Evolutionary conservation across 2,329 filamentous ascomycete genomes (phyloP), one percentile per base, ranked within the genome.

Genomic region (Rhytidhysteron rufulum): DNA sequence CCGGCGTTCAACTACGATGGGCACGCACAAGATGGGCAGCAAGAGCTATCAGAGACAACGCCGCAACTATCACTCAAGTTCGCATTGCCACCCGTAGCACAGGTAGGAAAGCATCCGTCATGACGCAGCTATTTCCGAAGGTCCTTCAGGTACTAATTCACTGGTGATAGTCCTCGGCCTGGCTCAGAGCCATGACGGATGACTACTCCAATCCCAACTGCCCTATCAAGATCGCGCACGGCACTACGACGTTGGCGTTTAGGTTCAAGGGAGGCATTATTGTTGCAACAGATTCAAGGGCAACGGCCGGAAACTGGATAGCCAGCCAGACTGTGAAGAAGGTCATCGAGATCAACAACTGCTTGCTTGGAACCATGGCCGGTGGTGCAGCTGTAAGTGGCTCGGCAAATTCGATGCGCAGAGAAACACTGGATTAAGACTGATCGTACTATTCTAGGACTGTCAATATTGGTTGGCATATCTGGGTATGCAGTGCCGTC

Each of bases 401-500:
- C 11, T 15, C 34, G 11, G 16, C 20, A 41, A 35, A 8, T 16
- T 30, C 16, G 4, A 15, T 29, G 22, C 31, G 34, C 30, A 34
- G 11, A 8, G 8, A 11, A 1, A 9, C 9, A 34, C 19, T n/a
- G 33, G 19, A 35, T 16, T 30, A 11, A 33, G 34, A 37, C 30
- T 57, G 47, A 62, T 53, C 35, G 42, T 32, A 15, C 13, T 15
- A 34, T 33, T 38, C n/a, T 51, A 85, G 82, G 93, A 98, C 73
- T 98, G 93, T 72, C 93, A 97, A 82, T 97, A 96, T 80, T 98
- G 93, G 93, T 86, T 98, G 51, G 90, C 89, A 62, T 98, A 95
- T 77, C 80, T 98, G 52, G 93, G 91, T 61, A 95, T 97, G 85
- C 90, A 98, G 78, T 98, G 93, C 75, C 89, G 93, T 44, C 86